phyloP scores from a whole-genome alignment of 805 yeast species.

The Candida yuanshanica region DNA sequence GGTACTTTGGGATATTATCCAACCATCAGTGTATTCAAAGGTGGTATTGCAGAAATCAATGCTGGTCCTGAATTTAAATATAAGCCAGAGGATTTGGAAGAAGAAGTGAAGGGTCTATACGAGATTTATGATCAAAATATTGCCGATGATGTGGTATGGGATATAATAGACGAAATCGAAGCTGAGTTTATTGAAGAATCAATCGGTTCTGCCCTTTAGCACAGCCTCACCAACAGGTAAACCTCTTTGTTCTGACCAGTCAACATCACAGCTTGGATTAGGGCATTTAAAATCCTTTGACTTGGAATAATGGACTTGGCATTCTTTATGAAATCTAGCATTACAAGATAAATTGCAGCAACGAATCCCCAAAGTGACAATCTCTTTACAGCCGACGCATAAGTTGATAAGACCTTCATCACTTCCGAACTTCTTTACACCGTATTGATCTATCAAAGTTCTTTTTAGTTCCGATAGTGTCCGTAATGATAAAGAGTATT shows the following conservation, averaged over 20 bases:
- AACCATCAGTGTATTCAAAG: slow-evolving; percentile 73
- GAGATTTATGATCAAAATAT: slow-evolving; percentile 63
- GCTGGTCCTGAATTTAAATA: slow-evolving; percentile 59
- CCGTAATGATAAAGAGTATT: slow-evolving; percentile 34
- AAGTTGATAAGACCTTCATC: slow-evolving; percentile 32
- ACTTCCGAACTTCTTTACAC: slow-evolving; percentile 22
- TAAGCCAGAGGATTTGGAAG: slow-evolving; percentile 31
- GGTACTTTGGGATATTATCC: slow-evolving; percentile 90
- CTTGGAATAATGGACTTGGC: slow-evolving; percentile 36
- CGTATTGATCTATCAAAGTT: slow-evolving; percentile 39
- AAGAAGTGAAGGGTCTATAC: slow-evolving; percentile 43
- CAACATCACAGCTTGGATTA: slow-evolving; percentile 20
- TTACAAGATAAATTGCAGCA: slow-evolving; percentile 32
- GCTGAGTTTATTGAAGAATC: slow-evolving; percentile 42
- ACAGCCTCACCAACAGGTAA: slow-evolving; percentile 12
- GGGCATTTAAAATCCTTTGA: slow-evolving; percentile 32
- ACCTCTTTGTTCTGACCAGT: slow-evolving; percentile 14
- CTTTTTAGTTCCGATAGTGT: slow-evolving; percentile 42
- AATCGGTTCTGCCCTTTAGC: slow-evolving; percentile 3
- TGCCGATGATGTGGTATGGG: slow-evolving; percentile 79
- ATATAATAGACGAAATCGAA: slow-evolving; percentile 78
- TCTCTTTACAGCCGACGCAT: slow-evolving; percentile 47
- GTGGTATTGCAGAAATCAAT: slow-evolving; percentile 69
- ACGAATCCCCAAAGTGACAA: slow-evolving; percentile 47
- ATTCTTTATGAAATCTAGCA: slow-evolving; percentile 42